Conservation (phyloP, 768 basidiomycete species). For the Kwoniella dejecticola region DNA sequence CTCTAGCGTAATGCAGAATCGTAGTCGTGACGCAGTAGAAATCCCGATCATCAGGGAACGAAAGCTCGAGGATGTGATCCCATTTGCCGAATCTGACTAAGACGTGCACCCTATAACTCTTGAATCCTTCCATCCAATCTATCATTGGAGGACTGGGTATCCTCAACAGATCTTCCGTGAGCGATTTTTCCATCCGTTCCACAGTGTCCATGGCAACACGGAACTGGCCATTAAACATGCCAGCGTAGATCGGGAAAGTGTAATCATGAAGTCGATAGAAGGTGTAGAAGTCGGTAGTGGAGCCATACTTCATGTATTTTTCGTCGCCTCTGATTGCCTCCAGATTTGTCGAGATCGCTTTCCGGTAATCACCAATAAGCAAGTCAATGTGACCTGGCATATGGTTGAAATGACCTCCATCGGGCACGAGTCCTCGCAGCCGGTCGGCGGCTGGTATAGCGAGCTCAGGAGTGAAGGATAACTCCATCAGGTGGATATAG, state of each 20-base stretch:
- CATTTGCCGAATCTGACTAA: slow-evolving; percentile 43
- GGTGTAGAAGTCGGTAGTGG: slow-evolving; percentile 33
- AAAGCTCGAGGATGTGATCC: slow-evolving; percentile 33
- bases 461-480: slow-evolving; percentile 38
- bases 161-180: slow-evolving; percentile 24
- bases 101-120: slow-evolving; percentile 28
- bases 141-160: slow-evolving; percentile 11
- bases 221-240: slow-evolving; percentile 42
- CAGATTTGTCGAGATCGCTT: slow-evolving; percentile 38
- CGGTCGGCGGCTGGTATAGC: slow-evolving; percentile 34
- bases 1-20: slow-evolving; percentile 33
- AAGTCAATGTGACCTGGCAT: slow-evolving; percentile 49
- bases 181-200: slow-evolving; percentile 24
- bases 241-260: slow-evolving; percentile 38
- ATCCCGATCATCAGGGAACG: slow-evolving; percentile 11
- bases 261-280: slow-evolving; percentile 44
- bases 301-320: slow-evolving; percentile 13
- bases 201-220: slow-evolving; percentile 20
- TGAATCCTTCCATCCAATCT: slow-evolving; percentile 23
- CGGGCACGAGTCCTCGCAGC: slow-evolving; percentile 32
- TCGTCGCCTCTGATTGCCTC: slow-evolving; percentile 31
- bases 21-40: slow-evolving; percentile 32
- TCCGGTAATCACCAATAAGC: slow-evolving; percentile 46
- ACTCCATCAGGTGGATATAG: slow-evolving; percentile 47
- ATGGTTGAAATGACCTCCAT: slow-evolving; percentile 43